These are phyloP conservation scores for Achaetomiella virescens DNA, from an alignment of 495 filamentous ascomycete species.

Conservation along the genomic window DNA sequence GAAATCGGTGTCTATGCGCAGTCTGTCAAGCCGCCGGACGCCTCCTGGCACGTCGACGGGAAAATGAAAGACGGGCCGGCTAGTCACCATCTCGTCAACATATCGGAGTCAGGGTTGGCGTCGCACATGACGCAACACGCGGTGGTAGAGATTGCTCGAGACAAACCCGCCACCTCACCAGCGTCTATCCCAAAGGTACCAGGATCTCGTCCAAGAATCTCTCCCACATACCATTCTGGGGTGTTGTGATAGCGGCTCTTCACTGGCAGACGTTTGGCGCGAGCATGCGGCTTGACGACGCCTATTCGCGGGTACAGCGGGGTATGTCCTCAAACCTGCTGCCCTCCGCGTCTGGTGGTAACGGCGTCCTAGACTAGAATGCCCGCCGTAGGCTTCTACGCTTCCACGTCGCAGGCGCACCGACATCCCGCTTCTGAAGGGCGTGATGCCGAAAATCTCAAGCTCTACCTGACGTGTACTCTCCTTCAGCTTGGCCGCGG, in stretches of 20 bases:
- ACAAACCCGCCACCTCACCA: conserved; percentile 51
- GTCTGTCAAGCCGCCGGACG: conserved; percentile 48
- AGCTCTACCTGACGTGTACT: conserved; percentile 50
- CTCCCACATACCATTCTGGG: conserved; percentile 47
- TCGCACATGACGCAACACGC: conserved; percentile 30
- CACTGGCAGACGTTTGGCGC: conserved; percentile 54
- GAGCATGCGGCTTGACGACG: conserved; percentile 51
- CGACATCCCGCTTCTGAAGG: conserved; percentile 39
- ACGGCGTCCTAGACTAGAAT: conserved; percentile 30
- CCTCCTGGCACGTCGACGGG: conserved; percentile 42
- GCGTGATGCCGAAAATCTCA: conserved; percentile 32
- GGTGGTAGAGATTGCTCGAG: conserved; percentile 37
- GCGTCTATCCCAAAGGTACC: conserved; percentile 52
- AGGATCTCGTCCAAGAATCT: conserved; percentile 51
- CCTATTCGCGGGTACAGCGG: conserved; percentile 48
- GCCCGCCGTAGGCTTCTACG: conserved; percentile 22
- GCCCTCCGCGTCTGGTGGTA: conserved; percentile 43
- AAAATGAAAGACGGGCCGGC: conserved; percentile 38
- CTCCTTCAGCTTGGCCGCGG: too few relatives aligned
- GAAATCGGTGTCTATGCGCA: conserved; percentile 52
- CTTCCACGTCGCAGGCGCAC: conserved; percentile 44
- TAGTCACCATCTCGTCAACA: conserved; percentile 51
- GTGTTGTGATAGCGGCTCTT: conserved; percentile 48
- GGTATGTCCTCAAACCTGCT: conserved; percentile 50
- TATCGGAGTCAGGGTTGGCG: conserved; percentile 45